Conservation (phyloP, 768 basidiomycete species). For the Lyophyllum atratum region DNA sequence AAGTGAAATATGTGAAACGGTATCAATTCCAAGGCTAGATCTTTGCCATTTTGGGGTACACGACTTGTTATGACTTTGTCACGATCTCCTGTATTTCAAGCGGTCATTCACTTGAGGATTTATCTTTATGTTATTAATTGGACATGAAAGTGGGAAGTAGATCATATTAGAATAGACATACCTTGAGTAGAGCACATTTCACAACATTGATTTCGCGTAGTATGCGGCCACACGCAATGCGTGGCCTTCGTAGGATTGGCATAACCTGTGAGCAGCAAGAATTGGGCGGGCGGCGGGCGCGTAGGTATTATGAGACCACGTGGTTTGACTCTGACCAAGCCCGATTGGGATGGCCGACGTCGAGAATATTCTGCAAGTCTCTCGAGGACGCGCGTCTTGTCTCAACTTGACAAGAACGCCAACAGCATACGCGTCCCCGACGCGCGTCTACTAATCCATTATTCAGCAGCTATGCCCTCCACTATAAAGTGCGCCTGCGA, state of each 20-base stretch:
- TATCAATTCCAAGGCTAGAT: constrained; percentile 45
- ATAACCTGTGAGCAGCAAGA: too few species aligned
- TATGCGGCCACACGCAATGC: too few species aligned
- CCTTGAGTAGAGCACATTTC: too few species aligned
- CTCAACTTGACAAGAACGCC: not conserved
- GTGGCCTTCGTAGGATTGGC: too few species aligned
- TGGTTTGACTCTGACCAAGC: too few species aligned
- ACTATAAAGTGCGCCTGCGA: constrained; percentile 20
- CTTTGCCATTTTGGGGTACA: not conserved
- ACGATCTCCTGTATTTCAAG: not conserved
- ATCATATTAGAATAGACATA: not conserved
- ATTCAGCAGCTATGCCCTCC: constrained; percentile 10
- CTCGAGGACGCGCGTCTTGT: constrained; percentile 18
- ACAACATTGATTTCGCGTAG: too few species aligned
- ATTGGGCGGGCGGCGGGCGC: too few species aligned
- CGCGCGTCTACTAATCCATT: constrained; percentile 19
- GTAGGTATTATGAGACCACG: too few species aligned
- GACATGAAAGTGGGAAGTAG: not conserved
- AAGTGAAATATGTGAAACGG: constrained; percentile 73
- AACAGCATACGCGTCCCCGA: constrained; percentile 16
- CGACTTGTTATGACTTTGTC: not conserved
- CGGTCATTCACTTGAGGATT: not conserved
- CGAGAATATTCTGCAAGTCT: constrained; percentile 15
- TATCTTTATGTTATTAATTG: not conserved
- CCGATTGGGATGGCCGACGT: not conserved